Conservation (phyloP, 441 rosid species). For the Populus tomentosa region DNA sequence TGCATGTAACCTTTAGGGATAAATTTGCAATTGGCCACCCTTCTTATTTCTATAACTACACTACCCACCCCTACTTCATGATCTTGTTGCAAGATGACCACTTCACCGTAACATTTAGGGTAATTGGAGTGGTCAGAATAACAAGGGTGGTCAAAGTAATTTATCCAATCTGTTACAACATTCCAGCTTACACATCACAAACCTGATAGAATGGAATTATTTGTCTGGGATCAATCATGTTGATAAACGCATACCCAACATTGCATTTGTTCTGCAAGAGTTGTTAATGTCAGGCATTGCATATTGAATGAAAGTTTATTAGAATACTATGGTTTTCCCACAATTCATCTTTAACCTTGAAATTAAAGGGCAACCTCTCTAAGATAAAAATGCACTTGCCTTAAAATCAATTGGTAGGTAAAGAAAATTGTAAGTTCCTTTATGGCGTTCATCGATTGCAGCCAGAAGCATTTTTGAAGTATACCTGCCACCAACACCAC, state of each 20-base stretch:
- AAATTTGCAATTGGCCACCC: not conserved
- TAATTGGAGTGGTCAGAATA: not conserved
- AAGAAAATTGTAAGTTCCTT: slow-evolving; percentile 63
- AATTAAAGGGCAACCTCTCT: not conserved
- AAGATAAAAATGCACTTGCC: slow-evolving; percentile 30
- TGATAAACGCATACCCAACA: slow-evolving; percentile 78
- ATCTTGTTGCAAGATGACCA: not conserved
- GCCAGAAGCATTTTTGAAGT: slow-evolving; percentile 73
- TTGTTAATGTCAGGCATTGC: slow-evolving; percentile 4
- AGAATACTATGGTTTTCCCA: not conserved
- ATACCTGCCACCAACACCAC: slow-evolving; percentile 40
- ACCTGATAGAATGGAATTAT: slow-evolving; percentile 67
- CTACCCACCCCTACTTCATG: not conserved
- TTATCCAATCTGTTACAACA: not conserved
- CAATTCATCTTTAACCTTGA: not conserved
- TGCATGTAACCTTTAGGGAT: not conserved
- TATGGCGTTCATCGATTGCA: slow-evolving; percentile 57
- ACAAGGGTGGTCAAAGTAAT: not conserved
- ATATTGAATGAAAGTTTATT: not conserved
- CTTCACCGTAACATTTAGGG: not conserved
- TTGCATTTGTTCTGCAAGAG: slow-evolving; percentile 72
- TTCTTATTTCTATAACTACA: not conserved
- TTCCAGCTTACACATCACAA: slow-evolving; percentile 10
- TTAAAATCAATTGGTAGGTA: slow-evolving; percentile 74
- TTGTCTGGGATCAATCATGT: slow-evolving; percentile 56